These are phyloP conservation scores for Leucosporidium creatinivorum DNA, from an alignment of 768 basidiomycete genomes.

Conservation along the genomic window DNA sequence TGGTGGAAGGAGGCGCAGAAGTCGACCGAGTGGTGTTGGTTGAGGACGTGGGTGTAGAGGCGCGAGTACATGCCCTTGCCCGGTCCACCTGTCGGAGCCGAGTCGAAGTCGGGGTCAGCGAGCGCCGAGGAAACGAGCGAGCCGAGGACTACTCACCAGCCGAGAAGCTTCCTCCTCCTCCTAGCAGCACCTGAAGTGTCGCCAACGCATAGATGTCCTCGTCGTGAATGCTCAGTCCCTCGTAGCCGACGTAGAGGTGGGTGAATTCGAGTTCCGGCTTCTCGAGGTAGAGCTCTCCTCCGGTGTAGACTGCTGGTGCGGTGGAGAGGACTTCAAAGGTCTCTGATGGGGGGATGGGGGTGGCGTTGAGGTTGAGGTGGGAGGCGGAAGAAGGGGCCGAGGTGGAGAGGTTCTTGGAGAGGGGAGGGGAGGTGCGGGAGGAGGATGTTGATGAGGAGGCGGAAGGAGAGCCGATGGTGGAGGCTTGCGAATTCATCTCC, in stretches of 20 bases:
- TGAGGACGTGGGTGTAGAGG: conserved; percentile 89
- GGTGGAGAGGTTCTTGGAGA: conserved; percentile 43
- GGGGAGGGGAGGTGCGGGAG: conserved; percentile 41
- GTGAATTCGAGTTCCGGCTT: conserved; percentile 61
- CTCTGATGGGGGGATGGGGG: conserved; percentile 12
- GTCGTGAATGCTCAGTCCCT: conserved; percentile 82
- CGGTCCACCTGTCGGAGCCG: conserved; percentile 60
- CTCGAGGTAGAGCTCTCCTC: conserved; percentile 66
- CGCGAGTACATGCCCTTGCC: conserved; percentile 99
- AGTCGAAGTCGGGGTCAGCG: background rate
- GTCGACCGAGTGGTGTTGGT: conserved; percentile 86
- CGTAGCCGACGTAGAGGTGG: conserved; percentile 86
- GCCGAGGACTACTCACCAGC: conserved; percentile 52
- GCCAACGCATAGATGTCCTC: conserved; percentile 88
- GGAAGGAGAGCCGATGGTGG: background rate
- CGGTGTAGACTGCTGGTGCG: conserved; percentile 57
- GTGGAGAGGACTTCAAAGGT: conserved; percentile 39
- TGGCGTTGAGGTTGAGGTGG: background rate
- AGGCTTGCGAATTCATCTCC: conserved; percentile 45
- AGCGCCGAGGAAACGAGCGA: background rate
- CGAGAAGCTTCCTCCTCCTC: conserved; percentile 93
- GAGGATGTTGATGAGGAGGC: background rate
- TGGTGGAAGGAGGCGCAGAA: conserved; percentile 97
- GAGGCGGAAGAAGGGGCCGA: conserved; percentile 30
- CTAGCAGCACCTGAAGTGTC: conserved; percentile 87